Base-by-base conservation (phyloP, 805 yeast species). In the Metschnikowia aberdeeniae region DNA sequence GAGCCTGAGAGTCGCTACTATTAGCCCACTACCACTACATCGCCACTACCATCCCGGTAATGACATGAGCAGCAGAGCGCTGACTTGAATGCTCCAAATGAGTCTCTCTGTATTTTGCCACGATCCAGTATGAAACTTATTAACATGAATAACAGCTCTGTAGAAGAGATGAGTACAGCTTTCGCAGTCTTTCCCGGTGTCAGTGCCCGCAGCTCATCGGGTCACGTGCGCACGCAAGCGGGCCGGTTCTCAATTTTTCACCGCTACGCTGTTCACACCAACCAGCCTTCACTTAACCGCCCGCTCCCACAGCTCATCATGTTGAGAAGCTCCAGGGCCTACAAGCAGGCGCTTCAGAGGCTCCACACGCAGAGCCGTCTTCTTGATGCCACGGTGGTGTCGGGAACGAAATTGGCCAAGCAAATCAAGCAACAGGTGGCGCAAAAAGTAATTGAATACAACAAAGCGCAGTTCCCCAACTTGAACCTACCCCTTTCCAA, bases 331-430 rank as follows among this genome's bases (percentile, higher is more conserved):
- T 43, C 49, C 28, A 49, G 47, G 44, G 49, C 41, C 28, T 42
- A 31, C 19, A 45, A 43, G 39, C 36, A 37, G 14, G 47, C 49
- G 27, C 5, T 49, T 24, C 41, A 43, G 36, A 32, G 52, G 40
- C 40, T 49, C 9, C 52, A 49, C 36, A 49, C 49, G 28, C 44
- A 43, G 36, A 45, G 44, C 20, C 50, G 51, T 34, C 52, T 48
- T 30, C 50, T 55, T 9, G 64, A 67, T 33, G 74, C 74, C 11
- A 61, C 58, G 19, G 63, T 68, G 31, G 67, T 72, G 6, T 71
- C 76, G 1, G 76, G 76, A 31, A 66, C 72, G 28, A 64, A 67
- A 49, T 60, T 72, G 43, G 76, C 76, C 47, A 63, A 61, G 40
- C 36, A 61, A 24, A 66, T 72, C 41, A 63, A 74, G 53, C 51